Evolutionary conservation across 2,329 filamentous ascomycete species (phyloP), one percentile per base, ranked within the genome.

Genomic region (Coniochaeta ligniaria): DNA sequence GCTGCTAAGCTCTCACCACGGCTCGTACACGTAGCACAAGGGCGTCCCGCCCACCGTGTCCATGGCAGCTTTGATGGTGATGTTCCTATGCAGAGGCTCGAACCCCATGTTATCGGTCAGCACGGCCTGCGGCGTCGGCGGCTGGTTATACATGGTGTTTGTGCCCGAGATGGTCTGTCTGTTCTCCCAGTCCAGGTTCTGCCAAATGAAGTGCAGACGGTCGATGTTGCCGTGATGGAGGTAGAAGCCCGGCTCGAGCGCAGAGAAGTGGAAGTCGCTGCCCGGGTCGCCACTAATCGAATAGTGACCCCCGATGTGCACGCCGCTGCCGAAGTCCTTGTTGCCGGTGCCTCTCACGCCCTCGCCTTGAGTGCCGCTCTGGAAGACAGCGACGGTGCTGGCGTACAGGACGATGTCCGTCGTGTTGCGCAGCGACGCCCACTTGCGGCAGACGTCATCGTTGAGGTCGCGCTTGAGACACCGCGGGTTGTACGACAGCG

Each of bases 151-250:
- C 67, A 78, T 70, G 3, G 76, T 78, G 58, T 75, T 74, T 1
- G 76, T 78, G 11, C 74, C 73, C 2, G 70, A 70, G 62, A 75
- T 71, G 9, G 69, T 68, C 69, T 73, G 71, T 63, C 75, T 63
- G 47, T 73, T 68, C 47, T 69, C 68, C 69, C 70, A 73, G 64
- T 80, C 73, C 2, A 77, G 73, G 60, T 77, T 78, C 68, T 80
- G 78, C 78, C 78, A 81, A 64, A 80, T 75, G 67, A 76, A 80
- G 67, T 77, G 79, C 55, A 77, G 70, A 14, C 78, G 71, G 62
- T 81, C 78, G 59, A 81, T 74, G 63, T 77, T 72, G 0, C 69
- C 76, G 60, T 80, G 78, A 62, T 81, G 78, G 9, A 78, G 65
- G 61, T 72, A 80, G 68, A 80, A 80, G 1, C 67, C 75, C 2